Conservation (phyloP, 129 eudicot genomes). For the Mikania micrantha region DNA sequence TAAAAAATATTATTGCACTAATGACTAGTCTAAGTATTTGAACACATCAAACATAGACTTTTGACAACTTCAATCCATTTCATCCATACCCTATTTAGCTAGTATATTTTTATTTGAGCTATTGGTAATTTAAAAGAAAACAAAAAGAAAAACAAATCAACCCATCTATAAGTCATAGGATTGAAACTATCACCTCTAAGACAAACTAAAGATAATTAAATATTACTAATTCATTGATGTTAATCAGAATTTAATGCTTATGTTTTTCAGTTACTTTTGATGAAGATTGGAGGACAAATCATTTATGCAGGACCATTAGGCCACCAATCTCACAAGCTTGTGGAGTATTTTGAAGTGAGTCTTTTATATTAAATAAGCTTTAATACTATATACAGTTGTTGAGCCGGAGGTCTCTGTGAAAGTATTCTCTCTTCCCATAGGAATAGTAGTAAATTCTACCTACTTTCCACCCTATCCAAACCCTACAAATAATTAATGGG, state of each 20-base stretch:
- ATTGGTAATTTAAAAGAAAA: neutral
- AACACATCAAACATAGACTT: neutral
- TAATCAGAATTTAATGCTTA: neutral
- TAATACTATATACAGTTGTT: neutral
- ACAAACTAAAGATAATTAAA: neutral
- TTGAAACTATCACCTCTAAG: neutral
- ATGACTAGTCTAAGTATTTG: neutral
- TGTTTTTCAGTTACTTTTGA: conserved; percentile 15
- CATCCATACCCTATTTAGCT: neutral
- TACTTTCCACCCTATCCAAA: no score
- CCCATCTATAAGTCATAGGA: neutral
- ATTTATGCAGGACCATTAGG: conserved; percentile 21
- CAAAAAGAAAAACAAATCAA: neutral
- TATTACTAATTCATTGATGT: neutral
- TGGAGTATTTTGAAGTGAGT: conserved; percentile 20
- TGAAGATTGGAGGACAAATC: conserved; percentile 22
- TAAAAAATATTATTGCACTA: no score
- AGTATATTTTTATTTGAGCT: neutral
- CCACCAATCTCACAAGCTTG: conserved; percentile 20
- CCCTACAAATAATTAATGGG: no score
- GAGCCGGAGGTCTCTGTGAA: no score
- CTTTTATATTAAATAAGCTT: neutral
- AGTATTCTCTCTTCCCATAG: no score
- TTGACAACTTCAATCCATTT: neutral
- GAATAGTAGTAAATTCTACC: no score